Evolutionary conservation across 164 flowering plant species (phyloP).

Genomic region (Magnolia changhungtana): DNA sequence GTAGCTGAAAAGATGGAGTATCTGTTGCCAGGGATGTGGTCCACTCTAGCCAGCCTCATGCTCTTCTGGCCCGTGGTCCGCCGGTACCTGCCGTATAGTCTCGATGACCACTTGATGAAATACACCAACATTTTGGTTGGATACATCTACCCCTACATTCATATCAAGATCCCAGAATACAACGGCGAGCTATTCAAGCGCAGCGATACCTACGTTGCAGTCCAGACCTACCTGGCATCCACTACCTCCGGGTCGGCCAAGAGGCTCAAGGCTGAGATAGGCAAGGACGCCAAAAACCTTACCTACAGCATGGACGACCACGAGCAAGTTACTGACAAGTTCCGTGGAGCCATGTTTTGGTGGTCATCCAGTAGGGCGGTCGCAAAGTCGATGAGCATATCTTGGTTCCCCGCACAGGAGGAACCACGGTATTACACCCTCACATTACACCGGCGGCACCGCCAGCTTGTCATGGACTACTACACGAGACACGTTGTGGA

Average conservation of each 20-base stretch:
- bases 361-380: slow-evolving; percentile 28
- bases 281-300: slow-evolving; percentile 30
- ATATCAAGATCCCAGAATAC: slow-evolving; percentile 47
- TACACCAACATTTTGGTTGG: slow-evolving; percentile 18
- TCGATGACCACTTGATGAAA: slow-evolving; percentile 27
- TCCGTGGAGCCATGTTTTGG: slow-evolving; percentile 34
- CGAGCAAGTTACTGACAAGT: slow-evolving; percentile 49
- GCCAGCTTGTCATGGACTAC: slow-evolving; percentile 33
- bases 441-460: slow-evolving; percentile 40
- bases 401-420: slow-evolving; percentile 17
- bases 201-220: slow-evolving; percentile 43
- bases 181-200: slow-evolving; percentile 39
- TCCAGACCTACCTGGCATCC: slow-evolving; percentile 48
- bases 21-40: slow-evolving; percentile 23
- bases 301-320: slow-evolving; percentile 53
- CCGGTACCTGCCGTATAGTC: slow-evolving; percentile 39
- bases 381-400: background rate
- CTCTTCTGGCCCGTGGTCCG: slow-evolving; percentile 41
- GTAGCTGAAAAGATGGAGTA: background rate
- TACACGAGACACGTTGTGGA: slow-evolving; percentile 43
- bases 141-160: slow-evolving; percentile 38
- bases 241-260: slow-evolving; percentile 38
- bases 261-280: slow-evolving; percentile 49
- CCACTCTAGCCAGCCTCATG: slow-evolving; percentile 44
- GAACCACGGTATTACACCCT: slow-evolving; percentile 40